These are phyloP conservation scores for Macrotyloma uniflorum DNA, from an alignment of 306 rosid genomes.

Conservation along the genomic window DNA sequence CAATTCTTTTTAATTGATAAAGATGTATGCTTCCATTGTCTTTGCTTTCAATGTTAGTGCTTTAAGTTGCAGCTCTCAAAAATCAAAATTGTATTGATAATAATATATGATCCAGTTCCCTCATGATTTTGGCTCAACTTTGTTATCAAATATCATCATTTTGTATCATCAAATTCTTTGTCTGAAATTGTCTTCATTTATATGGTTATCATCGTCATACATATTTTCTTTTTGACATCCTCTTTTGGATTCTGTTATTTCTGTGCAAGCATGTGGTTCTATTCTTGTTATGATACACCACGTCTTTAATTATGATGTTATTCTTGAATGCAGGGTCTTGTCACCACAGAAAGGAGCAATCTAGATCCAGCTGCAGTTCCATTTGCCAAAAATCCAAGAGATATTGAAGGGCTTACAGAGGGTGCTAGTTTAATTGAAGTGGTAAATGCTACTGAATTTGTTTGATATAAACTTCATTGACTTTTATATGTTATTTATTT, in stretches of 20 bases:
- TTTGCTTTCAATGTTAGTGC: not conserved
- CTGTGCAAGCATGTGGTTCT: not conserved
- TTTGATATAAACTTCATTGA: slow-evolving; percentile 4
- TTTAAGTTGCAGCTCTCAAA: slow-evolving; percentile 14
- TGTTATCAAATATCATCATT: not conserved
- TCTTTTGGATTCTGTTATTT: slow-evolving; percentile 19
- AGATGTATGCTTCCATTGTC: slow-evolving; percentile 53
- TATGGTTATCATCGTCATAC: slow-evolving; percentile 3
- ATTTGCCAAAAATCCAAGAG: slow-evolving; percentile 69
- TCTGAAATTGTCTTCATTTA: slow-evolving; percentile 12
- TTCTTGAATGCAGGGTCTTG: slow-evolving; percentile 68
- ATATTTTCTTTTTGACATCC: slow-evolving; percentile 12
- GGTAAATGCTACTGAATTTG: slow-evolving; percentile 53
- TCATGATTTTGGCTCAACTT: slow-evolving; percentile 12
- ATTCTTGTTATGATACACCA: slow-evolving; percentile 5
- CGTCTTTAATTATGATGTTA: slow-evolving; percentile 12
- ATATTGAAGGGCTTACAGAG: slow-evolving; percentile 71
- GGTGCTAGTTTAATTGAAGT: slow-evolving; percentile 83
- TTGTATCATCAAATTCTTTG: slow-evolving; percentile 3
- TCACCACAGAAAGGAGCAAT: slow-evolving; percentile 73
- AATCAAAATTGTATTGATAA: not conserved
- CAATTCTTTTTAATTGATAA: slow-evolving; percentile 73
- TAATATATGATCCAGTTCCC: slow-evolving; percentile 12
- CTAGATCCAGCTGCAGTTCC: slow-evolving; percentile 82
- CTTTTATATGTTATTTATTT: not conserved